Evolutionary conservation across 176 grass and related monocot genomes (phyloP).

Genomic region (sorghum (Sorghum bicolor)): Sorghum_bicolor_NCBIv3 NC_012878.2:57026001-57026500

Average conservation of each 20-base stretch:
- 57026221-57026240: conserved; percentile 24
- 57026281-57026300: not conserved
- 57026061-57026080: conserved; percentile 7
- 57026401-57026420: conserved; percentile 68
- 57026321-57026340: conserved; percentile 18
- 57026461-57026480: conserved; percentile 95
- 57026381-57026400: conserved; percentile 68
- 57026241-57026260: not conserved
- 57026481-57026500: conserved; percentile 88
- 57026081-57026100: not conserved
- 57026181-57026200: not conserved
- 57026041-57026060: conserved; percentile 64
- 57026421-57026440: conserved; percentile 86
- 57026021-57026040: conserved; percentile 80
- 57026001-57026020: conserved; percentile 73
- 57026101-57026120: not conserved
- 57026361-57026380: not conserved
- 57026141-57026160: not conserved
- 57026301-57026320: not conserved
- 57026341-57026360: not conserved
- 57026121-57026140: not conserved
- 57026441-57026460: conserved; percentile 75
- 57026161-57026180: not conserved
- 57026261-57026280: not conserved
- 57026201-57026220: not conserved